A percentile compares a stretch with the other conserved stretches of the same genome.
These are phyloP conservation scores for Plasmodium sp. DNA, from an alignment of 169 alveolate genomes.

Conservation along the genomic window DNA sequence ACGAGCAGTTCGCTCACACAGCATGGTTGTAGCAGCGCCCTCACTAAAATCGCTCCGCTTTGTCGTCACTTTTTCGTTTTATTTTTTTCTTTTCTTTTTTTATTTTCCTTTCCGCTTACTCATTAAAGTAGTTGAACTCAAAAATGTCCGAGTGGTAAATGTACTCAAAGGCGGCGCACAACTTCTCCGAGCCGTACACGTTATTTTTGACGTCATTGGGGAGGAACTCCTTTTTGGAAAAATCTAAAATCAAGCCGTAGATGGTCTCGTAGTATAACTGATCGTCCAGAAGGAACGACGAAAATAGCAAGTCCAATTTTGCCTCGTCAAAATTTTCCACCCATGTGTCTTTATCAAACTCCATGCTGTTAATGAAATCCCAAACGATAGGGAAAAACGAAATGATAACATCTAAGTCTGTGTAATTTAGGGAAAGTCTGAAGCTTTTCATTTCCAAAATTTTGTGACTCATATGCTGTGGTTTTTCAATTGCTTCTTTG, in stretches of 20 bases:
- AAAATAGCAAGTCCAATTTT: conserved; percentile 61
- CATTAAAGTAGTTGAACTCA: conserved; percentile 63
- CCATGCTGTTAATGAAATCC: conserved; percentile 39
- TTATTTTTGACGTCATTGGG: conserved; percentile 21
- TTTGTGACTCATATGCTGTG: conserved; percentile 72
- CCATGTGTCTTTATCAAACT: conserved; percentile 70
- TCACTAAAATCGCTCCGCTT: background rate
- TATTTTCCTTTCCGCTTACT: conserved; percentile 15
- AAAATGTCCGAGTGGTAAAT: conserved; percentile 69
- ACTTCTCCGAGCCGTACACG: conserved; percentile 28
- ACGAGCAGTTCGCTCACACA: background rate
- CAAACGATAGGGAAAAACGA: conserved; percentile 49
- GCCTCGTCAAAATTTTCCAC: conserved; percentile 25
- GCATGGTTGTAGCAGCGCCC: background rate
- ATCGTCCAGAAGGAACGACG: conserved; percentile 53
- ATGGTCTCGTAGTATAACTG: conserved; percentile 62
- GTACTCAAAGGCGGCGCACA: conserved; percentile 48
- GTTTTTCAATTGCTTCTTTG: conserved; percentile 71
- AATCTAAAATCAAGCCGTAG: conserved; percentile 43
- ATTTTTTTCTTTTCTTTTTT: background rate
- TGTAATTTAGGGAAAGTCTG: conserved; percentile 68
- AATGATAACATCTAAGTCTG: conserved; percentile 57
- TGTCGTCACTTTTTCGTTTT: background rate
- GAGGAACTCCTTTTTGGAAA: conserved; percentile 35
- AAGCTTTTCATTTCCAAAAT: conserved; percentile 73